Evolutionary conservation across 371 early-diverging fungal species (phyloP).

Genomic region (Umbelopsis sp.): DNA sequence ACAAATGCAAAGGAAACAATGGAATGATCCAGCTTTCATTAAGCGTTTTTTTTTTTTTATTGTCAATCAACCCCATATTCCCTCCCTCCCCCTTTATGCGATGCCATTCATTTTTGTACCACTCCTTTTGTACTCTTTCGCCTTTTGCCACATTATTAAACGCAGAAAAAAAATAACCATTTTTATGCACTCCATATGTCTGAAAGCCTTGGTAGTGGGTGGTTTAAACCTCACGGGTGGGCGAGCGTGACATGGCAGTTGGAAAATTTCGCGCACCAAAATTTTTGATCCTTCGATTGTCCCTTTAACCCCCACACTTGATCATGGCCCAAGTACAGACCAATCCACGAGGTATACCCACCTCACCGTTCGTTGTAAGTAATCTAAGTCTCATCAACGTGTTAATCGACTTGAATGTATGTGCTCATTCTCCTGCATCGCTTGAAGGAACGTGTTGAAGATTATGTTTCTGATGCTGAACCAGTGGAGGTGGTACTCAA

Average conservation of each 20-base stretch:
- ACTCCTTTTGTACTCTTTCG: conserved; percentile 16
- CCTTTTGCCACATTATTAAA: conserved; percentile 17
- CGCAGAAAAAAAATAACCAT: neutral
- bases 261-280: neutral
- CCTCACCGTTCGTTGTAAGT: conserved; percentile 92
- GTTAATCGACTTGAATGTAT: neutral
- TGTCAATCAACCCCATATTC: neutral
- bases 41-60: neutral
- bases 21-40: neutral
- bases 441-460: conserved; percentile 84
- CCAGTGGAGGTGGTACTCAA: conserved; percentile 82
- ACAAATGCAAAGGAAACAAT: neutral
- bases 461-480: conserved; percentile 74
- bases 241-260: neutral
- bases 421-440: neutral
- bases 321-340: conserved; percentile 54
- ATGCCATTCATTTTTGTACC: conserved; percentile 18
- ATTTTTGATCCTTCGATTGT: neutral
- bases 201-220: too few species aligned
- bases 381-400: neutral
- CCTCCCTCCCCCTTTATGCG: neutral
- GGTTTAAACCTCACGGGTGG: neutral
- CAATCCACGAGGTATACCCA: conserved; percentile 94
- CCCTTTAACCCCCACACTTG: neutral
- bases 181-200: neutral